These are phyloP conservation scores for Pseudoturritis turrita DNA, from an alignment of 345 rosid species.

Conservation along the genomic window DNA sequence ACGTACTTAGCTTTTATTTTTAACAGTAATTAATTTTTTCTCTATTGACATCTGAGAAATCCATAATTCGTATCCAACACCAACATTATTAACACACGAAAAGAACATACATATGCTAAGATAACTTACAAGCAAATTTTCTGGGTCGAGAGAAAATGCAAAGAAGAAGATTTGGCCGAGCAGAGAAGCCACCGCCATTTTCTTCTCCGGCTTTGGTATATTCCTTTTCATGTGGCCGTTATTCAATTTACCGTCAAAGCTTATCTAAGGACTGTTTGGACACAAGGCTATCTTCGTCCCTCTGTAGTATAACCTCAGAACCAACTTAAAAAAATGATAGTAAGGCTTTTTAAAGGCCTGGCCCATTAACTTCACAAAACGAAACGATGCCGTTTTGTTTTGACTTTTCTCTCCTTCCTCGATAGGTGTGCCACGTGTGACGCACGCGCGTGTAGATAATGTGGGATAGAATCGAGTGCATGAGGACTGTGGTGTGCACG, in stretches of 20 bases:
- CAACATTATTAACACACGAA: too few species aligned
- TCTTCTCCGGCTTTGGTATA: neutral
- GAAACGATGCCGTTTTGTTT: neutral
- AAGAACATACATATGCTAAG: too few species aligned
- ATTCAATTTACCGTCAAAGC: neutral
- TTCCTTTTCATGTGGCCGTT: conserved; percentile 25
- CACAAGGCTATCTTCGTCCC: too few species aligned
- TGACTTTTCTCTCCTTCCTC: neutral
- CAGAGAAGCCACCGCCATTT: conserved; percentile 36
- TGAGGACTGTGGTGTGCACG: neutral
- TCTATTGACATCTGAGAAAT: too few species aligned
- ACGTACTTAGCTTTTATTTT: too few species aligned
- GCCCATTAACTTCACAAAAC: neutral
- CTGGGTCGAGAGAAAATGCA: too few species aligned
- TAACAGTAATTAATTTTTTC: too few species aligned
- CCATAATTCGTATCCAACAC: too few species aligned
- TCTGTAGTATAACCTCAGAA: too few species aligned
- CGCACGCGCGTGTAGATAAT: conserved; percentile 4
- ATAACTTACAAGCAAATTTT: too few species aligned
- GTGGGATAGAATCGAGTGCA: neutral
- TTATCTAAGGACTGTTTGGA: too few species aligned
- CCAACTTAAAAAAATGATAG: too few species aligned
- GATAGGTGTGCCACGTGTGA: conserved; percentile 17
- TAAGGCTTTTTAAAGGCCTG: neutral
- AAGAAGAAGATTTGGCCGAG: conserved; percentile 19